Evolutionary conservation across 306 rosid species (phyloP), one percentile per base, ranked within the genome.

Genomic region (Corylus heterophylla): DNA sequence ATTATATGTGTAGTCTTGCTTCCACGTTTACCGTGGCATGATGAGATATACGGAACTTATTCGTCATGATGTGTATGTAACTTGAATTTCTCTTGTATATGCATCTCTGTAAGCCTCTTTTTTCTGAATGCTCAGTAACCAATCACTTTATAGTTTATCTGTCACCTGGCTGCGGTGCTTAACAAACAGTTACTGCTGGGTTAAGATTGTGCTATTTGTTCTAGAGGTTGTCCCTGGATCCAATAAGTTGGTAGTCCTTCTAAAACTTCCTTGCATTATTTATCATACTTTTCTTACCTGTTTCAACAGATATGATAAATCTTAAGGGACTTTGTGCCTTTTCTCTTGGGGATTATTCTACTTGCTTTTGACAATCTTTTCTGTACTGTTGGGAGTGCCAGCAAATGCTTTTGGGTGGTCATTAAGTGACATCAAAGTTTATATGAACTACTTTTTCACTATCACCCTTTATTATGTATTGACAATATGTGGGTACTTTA

Each of bases 1-100:
- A 88, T 61, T 78, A 81, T 76, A 67, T 77, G 74, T 56, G 76
- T 64, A 64, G 74, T 61, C 76, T 68, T 71, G 71, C 74, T 58
- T 47, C 52, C 66, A 37, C 70, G 29, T 68, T 47, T 39, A 29
- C 54, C 81, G 71, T 63, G 82, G 69, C 63, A 31, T 45, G 62
- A 73, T 78, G 73, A 59, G 74, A 74, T 75, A 71, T 74, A 47
- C 56, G 4, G 48, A 78, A 59, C 71, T 69, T 73, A 25, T 14
- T 74, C 73, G 67, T 47, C 62, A 14, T 71, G 79, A 68, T 70
- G 20, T 72, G 67, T 54, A 35, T 79, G 72, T 72, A 52, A 49
- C 16, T n/a, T 75, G 29, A 49, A 8, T 35, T 74, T 39, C 61
- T 61, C 18, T 1, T 70, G 1, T 81, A 0, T 14, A 1, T 56